Percentiles rank a stretch among this genome's conserved stretches.
Evolutionary conservation across 805 yeast species (phyloP).

Genomic region (Nakazawaea populi): DNA sequence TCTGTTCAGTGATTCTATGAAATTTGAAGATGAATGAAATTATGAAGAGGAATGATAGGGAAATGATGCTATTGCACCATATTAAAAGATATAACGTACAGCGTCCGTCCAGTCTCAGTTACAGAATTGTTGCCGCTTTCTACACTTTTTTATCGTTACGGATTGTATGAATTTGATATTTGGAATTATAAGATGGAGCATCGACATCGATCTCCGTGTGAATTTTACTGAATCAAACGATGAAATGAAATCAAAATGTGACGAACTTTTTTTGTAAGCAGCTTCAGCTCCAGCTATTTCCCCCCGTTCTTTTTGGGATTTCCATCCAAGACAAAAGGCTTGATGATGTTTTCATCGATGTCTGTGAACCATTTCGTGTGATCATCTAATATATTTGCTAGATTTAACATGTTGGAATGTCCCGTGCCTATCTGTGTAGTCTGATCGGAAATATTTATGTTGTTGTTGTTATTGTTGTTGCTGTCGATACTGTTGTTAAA

Average conservation of each 20-base stretch:
- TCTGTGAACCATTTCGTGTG: constrained; percentile 88
- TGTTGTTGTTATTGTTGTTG: neutral
- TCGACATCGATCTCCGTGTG: no score
- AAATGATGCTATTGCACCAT: no score
- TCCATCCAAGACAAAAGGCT: constrained; percentile 80
- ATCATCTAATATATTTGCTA: constrained; percentile 45
- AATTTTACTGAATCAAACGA: neutral
- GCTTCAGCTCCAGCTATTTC: neutral
- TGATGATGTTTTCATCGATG: constrained; percentile 89
- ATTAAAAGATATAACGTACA: no score
- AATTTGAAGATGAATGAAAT: no score
- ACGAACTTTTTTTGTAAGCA: neutral
- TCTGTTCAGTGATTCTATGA: no score
- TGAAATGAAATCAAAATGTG: neutral
- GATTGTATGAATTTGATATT: no score
- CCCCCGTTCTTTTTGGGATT: constrained; percentile 6
- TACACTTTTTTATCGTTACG: no score
- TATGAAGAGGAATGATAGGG: no score
- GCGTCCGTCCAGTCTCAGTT: no score
- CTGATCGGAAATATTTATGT: constrained; percentile 5
- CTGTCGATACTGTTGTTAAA: neutral
- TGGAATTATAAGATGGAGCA: no score
- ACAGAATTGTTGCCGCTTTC: no score
- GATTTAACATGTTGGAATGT: constrained; percentile 13
- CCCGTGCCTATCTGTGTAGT: neutral